Conservation (phyloP, 2,329 filamentous ascomycete genomes). For the Monosporascus sp. region DNA sequence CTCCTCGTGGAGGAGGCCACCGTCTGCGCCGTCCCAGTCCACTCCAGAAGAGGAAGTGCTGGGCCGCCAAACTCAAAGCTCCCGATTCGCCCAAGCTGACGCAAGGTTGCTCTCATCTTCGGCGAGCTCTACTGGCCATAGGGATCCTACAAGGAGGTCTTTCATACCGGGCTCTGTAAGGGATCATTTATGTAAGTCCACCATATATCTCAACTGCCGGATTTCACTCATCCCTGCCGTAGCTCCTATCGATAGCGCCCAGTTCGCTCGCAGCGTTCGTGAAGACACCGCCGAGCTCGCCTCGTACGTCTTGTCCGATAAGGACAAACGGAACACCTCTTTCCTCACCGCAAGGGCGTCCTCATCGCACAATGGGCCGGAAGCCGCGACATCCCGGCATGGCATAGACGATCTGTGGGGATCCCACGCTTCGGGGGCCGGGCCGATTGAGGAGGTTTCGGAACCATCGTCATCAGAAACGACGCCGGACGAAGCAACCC, state of each 20-base stretch:
- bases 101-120: slow-evolving; percentile 28
- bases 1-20: slow-evolving; percentile 42
- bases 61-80: slow-evolving; percentile 16
- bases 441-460: slow-evolving; percentile 24
- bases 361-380: slow-evolving; percentile 23
- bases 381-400: slow-evolving; percentile 21
- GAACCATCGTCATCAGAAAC: slow-evolving; percentile 21
- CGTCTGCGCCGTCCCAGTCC: slow-evolving; percentile 25
- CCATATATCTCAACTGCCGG: not conserved
- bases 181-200: slow-evolving; percentile 48
- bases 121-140: slow-evolving; percentile 37
- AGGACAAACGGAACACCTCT: slow-evolving; percentile 37
- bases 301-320: slow-evolving; percentile 70
- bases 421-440: slow-evolving; percentile 8
- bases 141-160: slow-evolving; percentile 65
- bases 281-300: slow-evolving; percentile 85
- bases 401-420: slow-evolving; percentile 19
- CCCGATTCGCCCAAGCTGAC: slow-evolving; percentile 13
- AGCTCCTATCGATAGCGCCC: slow-evolving; percentile 60
- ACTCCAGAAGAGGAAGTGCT: slow-evolving; percentile 25
- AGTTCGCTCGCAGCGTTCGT: slow-evolving; percentile 73
- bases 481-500: slow-evolving; percentile 11
- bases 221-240: slow-evolving; percentile 10
- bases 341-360: slow-evolving; percentile 39
- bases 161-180: slow-evolving; percentile 64